phyloP scores from a whole-genome alignment of 768 basidiomycete genomes.

The Flagelloscypha sp. region DNA sequence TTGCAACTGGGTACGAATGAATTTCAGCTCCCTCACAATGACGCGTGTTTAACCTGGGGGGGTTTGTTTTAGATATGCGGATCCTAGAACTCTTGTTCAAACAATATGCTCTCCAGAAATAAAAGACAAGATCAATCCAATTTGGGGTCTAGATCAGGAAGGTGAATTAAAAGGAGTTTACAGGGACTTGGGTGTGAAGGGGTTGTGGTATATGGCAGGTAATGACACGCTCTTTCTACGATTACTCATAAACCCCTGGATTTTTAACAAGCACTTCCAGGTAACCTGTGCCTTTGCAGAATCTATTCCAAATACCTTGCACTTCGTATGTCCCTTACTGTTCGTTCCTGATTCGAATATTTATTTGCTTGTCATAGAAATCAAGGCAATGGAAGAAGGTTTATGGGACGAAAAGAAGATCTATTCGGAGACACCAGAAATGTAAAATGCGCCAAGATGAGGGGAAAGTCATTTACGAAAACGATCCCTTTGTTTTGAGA shows the following conservation, averaged over 20 bases:
- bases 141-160: conserved; percentile 47
- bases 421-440: too few relatives aligned
- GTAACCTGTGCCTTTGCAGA: conserved; percentile 38
- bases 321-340: conserved; percentile 29
- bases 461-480: too few relatives aligned
- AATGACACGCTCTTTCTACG: too few relatives aligned
- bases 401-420: too few relatives aligned
- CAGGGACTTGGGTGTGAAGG: conserved; percentile 34
- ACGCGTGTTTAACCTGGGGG: conserved; percentile 1
- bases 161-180: conserved; percentile 33
- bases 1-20: conserved; percentile 33
- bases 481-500: too few relatives aligned
- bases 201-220: conserved; percentile 58
- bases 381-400: conserved; percentile 49
- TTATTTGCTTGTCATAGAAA: conserved; percentile 30
- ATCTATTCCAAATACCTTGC: conserved; percentile 44
- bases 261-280: too few relatives aligned
- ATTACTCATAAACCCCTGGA: too few relatives aligned
- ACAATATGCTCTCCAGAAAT: conserved; percentile 29
- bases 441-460: too few relatives aligned
- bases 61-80: conserved; percentile 3
- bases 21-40: conserved; percentile 3
- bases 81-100: conserved; percentile 25
- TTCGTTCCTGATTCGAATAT: neutral
- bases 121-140: conserved; percentile 27